These are phyloP conservation scores for Raddia guianensis DNA, from an alignment of 176 grass and related monocot species.

Conservation along the genomic window DNA sequence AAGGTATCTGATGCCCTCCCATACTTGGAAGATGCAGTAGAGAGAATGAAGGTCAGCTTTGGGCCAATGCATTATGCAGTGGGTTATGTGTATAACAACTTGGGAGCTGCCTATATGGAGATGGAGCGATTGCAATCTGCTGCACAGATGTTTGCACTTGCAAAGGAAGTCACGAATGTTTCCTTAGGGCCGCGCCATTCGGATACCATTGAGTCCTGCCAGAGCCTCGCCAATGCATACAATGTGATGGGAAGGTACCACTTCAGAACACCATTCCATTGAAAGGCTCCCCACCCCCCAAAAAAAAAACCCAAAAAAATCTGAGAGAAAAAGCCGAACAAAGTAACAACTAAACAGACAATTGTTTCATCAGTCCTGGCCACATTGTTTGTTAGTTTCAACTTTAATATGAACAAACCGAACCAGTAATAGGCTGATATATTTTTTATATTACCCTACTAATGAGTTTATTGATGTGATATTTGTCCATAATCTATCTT, in stretches of 20 bases:
- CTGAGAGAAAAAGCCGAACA: no score
- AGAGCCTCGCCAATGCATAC: constrained; percentile 93
- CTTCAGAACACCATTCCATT: not conserved
- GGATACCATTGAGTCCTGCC: constrained; percentile 80
- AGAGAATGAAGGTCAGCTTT: constrained; percentile 89
- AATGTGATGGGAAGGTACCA: constrained; percentile 72
- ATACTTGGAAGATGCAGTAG: constrained; percentile 71
- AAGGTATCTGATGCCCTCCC: constrained; percentile 70
- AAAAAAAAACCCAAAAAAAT: no score
- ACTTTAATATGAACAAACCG: not conserved
- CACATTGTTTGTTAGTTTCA: not conserved
- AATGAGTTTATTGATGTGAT: not conserved
- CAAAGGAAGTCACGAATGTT: constrained; percentile 84
- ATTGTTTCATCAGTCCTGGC: not conserved
- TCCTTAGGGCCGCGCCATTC: constrained; percentile 78
- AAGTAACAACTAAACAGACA: no score
- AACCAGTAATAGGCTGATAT: not conserved
- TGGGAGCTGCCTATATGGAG: constrained; percentile 89
- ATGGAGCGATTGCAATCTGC: constrained; percentile 76
- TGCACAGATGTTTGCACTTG: constrained; percentile 85
- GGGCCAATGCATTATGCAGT: constrained; percentile 85
- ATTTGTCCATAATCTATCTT: constrained; percentile 1
- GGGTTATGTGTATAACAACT: constrained; percentile 89
- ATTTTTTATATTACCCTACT: constrained; percentile 9
- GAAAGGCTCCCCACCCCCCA: no score